These are phyloP conservation scores for Candida taoyuanica DNA, from an alignment of 805 yeast genomes.

Conservation along the genomic window DNA sequence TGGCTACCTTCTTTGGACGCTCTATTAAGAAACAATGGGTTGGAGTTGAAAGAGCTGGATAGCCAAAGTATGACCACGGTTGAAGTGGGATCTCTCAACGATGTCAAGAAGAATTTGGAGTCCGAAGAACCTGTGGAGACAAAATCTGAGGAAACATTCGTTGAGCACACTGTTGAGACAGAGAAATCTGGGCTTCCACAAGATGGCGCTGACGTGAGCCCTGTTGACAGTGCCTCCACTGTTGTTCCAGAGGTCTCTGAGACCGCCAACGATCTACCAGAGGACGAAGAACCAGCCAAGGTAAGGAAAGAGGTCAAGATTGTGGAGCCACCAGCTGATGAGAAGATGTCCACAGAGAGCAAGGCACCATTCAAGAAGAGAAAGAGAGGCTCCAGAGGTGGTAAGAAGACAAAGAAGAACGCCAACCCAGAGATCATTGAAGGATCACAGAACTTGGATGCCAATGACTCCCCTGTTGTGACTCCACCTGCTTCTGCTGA, in stretches of 20 bases:
- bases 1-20: slow-evolving; percentile 31
- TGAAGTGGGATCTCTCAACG: not conserved
- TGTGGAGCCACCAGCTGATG: slow-evolving; percentile 26
- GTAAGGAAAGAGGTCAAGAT: slow-evolving; percentile 26
- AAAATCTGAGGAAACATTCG: no score
- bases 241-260: not conserved
- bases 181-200: not conserved
- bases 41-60: slow-evolving; percentile 21
- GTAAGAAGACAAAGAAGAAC: slow-evolving; percentile 48
- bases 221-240: not conserved
- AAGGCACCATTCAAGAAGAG: slow-evolving; percentile 48
- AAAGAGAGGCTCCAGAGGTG: slow-evolving; percentile 85
- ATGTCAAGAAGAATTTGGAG: not conserved
- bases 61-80: not conserved
- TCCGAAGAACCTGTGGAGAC: no score
- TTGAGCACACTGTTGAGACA: no score
- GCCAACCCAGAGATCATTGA: slow-evolving; percentile 7
- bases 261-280: not conserved
- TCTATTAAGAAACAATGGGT: slow-evolving; percentile 30
- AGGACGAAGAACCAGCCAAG: not conserved
- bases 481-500: not conserved
- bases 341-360: slow-evolving; percentile 15
- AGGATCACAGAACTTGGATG: slow-evolving; percentile 1
- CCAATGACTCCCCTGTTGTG: not conserved
- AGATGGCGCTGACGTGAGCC: not conserved